Evolutionary conservation across 1,284 basidiomycete genomes (phyloP).

Genomic region (Dichomitus squalens): DNA sequence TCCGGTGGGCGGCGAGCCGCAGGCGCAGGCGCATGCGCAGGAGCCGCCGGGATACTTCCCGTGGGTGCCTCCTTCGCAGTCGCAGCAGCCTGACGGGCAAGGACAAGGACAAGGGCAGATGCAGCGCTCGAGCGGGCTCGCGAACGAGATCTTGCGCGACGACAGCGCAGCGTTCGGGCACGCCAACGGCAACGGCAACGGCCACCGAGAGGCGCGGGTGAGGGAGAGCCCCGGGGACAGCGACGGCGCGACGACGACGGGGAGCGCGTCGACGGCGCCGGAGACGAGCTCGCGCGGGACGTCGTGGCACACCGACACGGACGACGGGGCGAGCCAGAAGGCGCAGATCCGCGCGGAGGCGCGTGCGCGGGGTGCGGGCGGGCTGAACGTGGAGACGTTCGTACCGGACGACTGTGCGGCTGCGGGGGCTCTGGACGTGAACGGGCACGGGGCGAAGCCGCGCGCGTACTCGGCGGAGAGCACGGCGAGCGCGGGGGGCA

Average conservation of each 20-base stretch:
- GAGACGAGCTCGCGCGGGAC: constrained; percentile 27
- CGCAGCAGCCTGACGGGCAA: background rate
- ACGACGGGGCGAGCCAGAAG: constrained; percentile 17
- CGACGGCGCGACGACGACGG: constrained; percentile 20
- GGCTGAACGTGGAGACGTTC: constrained; percentile 8
- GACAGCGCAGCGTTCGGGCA: constrained; percentile 3
- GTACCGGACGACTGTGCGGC: constrained; percentile 13
- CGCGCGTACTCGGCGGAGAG: constrained; percentile 22
- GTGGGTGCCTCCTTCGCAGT: constrained; percentile 33
- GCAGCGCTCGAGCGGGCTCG: constrained; percentile 35
- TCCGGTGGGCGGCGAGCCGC: constrained; percentile 28
- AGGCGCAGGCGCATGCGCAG: constrained; percentile 15
- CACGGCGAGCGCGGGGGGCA: background rate
- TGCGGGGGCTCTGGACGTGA: constrained; percentile 13
- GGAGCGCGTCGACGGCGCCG: constrained; percentile 8
- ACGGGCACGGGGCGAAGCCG: constrained; percentile 19
- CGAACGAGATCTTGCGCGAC: constrained; percentile 42
- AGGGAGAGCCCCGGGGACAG: constrained; percentile 21
- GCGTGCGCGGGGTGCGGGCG: constrained; percentile 5
- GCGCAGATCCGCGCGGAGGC: constrained; percentile 9
- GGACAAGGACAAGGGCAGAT: constrained; percentile 8
- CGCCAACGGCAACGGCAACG: background rate
- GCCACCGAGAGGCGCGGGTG: background rate
- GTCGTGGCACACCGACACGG: constrained; percentile 27
- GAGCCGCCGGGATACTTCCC: constrained; percentile 48